These are phyloP conservation scores for Podospora conica DNA, from an alignment of 495 filamentous ascomycete genomes.

Conservation along the genomic window DNA sequence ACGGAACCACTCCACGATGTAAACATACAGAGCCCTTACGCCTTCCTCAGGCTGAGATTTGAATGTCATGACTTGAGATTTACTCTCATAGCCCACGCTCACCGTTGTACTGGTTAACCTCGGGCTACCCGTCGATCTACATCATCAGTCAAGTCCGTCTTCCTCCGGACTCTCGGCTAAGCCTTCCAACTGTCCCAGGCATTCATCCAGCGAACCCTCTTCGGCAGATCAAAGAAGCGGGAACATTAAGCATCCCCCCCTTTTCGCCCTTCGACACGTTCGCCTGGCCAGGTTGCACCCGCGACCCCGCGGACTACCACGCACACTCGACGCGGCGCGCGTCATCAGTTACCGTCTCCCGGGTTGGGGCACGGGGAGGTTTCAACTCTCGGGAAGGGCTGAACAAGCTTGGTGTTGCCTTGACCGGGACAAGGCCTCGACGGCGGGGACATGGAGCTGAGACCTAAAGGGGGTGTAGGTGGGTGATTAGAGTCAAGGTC, in stretches of 20 bases:
- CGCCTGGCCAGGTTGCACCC: background rate
- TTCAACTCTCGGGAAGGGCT: background rate
- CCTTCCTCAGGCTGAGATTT: background rate
- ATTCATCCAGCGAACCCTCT: background rate
- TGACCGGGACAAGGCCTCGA: background rate
- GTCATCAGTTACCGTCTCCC: background rate
- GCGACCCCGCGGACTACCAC: background rate
- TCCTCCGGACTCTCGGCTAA: background rate
- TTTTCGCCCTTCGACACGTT: background rate
- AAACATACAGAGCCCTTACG: background rate
- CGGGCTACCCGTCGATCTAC: no score
- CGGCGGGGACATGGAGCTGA: no score
- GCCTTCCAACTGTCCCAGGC: background rate
- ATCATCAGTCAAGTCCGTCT: no score
- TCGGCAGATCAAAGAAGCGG: background rate
- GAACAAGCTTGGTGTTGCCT: background rate
- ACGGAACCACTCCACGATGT: slow-evolving; percentile 3
- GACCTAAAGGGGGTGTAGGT: no score
- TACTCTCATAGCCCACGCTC: no score
- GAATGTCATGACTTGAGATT: background rate
- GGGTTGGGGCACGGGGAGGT: no score
- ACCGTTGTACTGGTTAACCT: no score
- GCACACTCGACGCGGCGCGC: no score
- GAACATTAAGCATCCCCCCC: background rate
- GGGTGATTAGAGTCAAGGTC: no score